phyloP scores from a whole-genome alignment of 495 filamentous ascomycete genomes.

The Xylaria telfairii region DNA sequence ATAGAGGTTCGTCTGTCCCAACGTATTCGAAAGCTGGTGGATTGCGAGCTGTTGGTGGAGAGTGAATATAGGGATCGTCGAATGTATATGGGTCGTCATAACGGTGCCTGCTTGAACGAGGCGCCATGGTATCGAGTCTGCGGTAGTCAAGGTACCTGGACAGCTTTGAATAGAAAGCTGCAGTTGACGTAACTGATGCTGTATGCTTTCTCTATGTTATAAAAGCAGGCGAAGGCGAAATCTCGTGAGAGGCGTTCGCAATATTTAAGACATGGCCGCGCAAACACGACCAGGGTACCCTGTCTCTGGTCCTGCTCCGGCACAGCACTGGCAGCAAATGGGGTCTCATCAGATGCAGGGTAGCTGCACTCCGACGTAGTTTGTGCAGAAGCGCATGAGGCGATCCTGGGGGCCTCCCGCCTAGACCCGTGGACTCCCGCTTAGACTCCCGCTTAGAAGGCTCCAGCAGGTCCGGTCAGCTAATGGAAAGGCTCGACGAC shows the following conservation, averaged over 20 bases:
- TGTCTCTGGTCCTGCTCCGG: conserved; percentile 22
- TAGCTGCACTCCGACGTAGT: conserved; percentile 40
- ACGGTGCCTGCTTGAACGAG: conserved; percentile 32
- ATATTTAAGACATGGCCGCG: conserved; percentile 20
- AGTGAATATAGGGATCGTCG: conserved; percentile 39
- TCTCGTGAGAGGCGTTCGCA: conserved; percentile 13
- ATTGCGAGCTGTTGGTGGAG: conserved; percentile 27
- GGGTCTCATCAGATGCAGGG: conserved; percentile 26
- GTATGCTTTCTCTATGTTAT: neutral
- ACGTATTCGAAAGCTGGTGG: conserved; percentile 36
- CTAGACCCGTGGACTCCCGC: neutral
- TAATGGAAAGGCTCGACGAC: neutral
- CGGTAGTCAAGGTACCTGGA: neutral
- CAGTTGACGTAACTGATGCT: neutral
- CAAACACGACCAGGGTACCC: conserved; percentile 24
- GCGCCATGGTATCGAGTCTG: conserved; percentile 29
- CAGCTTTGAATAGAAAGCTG: neutral
- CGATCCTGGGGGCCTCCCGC: conserved; percentile 19
- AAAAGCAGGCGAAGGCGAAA: neutral
- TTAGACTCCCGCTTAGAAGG: conserved; percentile 16
- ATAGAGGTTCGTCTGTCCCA: conserved; percentile 34
- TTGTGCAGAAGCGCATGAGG: conserved; percentile 26
- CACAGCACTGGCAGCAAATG: conserved; percentile 14
- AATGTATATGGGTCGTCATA: conserved; percentile 39
- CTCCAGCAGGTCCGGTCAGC: conserved; percentile 18